phyloP scores from a whole-genome alignment of 2,329 filamentous ascomycete genomes.

The Rutstroemia sp. region DNA sequence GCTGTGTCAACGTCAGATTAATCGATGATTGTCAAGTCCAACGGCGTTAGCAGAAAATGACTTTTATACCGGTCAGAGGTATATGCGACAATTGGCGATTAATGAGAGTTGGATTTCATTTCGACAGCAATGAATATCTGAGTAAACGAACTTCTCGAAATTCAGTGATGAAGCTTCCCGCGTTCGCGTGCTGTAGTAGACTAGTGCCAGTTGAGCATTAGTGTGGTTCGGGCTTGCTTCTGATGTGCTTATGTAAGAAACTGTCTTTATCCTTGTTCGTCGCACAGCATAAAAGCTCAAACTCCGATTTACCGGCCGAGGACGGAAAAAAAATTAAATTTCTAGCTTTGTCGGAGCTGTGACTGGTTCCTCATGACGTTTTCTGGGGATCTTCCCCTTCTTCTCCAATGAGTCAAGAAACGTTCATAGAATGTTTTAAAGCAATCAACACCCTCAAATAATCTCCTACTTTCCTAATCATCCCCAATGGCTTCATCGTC shows the following conservation, averaged over 20 bases:
- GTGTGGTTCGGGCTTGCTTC: not conserved
- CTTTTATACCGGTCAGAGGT: not conserved
- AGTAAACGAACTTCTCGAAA: conserved; percentile 1
- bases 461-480: not conserved
- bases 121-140: not conserved
- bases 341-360: not conserved
- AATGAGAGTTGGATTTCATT: not conserved
- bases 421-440: not conserved
- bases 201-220: conserved; percentile 3
- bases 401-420: not conserved
- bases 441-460: not conserved
- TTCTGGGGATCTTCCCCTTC: not conserved
- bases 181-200: conserved; percentile 6
- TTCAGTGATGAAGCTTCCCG: conserved; percentile 5
- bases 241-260: not conserved
- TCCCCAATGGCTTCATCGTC: not conserved
- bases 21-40: not conserved
- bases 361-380: conserved; percentile 5
- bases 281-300: not conserved
- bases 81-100: not conserved
- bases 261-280: not conserved
- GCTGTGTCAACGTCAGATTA: not conserved
- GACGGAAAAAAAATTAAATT: not conserved
- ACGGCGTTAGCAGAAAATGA: not conserved
- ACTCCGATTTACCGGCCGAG: not conserved